Evolutionary conservation across 768 basidiomycete genomes (phyloP).

Genomic region (Kwoniella sp.): DNA sequence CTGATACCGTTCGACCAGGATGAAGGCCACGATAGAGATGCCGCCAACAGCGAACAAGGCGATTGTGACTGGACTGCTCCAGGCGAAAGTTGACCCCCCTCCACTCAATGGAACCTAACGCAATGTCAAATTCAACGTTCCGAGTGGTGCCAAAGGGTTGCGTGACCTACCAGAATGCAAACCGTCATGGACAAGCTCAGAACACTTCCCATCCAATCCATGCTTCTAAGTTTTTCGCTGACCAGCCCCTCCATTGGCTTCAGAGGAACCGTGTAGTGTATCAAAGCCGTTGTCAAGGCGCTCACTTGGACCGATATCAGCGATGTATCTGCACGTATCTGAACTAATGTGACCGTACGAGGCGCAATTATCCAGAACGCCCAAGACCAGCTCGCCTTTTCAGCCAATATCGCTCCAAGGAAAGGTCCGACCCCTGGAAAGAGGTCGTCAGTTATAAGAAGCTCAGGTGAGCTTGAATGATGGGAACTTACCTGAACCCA

Average conservation of each 20-base stretch:
- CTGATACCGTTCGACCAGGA: constrained; percentile 21
- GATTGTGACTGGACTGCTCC: constrained; percentile 38
- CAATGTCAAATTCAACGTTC: not conserved
- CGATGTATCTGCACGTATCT: not conserved
- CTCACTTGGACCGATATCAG: constrained; percentile 9
- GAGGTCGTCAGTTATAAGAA: not conserved
- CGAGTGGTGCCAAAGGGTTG: too few relatives aligned
- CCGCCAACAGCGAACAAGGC: constrained; percentile 33
- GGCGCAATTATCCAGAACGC: constrained; percentile 32
- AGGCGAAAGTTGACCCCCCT: constrained; percentile 39
- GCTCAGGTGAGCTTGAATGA: not conserved
- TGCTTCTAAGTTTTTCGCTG: constrained; percentile 30
- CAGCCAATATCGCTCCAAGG: constrained; percentile 21
- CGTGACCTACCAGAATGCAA: constrained; percentile 30
- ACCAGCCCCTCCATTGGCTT: constrained; percentile 28
- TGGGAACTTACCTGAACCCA: constrained; percentile 17
- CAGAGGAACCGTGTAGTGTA: constrained; percentile 32
- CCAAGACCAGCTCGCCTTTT: constrained; percentile 32
- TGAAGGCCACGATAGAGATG: constrained; percentile 25
- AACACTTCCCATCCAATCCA: constrained; percentile 44
- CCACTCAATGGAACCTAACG: constrained; percentile 36
- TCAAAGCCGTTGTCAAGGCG: constrained; percentile 26
- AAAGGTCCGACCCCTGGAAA: constrained; percentile 19
- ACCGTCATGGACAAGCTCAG: constrained; percentile 36
- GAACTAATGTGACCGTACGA: not conserved